Evolutionary conservation across 2,329 filamentous ascomycete genomes (phyloP), one percentile per base, ranked within the genome.

Genomic region (Arthroderma sp.): DNA sequence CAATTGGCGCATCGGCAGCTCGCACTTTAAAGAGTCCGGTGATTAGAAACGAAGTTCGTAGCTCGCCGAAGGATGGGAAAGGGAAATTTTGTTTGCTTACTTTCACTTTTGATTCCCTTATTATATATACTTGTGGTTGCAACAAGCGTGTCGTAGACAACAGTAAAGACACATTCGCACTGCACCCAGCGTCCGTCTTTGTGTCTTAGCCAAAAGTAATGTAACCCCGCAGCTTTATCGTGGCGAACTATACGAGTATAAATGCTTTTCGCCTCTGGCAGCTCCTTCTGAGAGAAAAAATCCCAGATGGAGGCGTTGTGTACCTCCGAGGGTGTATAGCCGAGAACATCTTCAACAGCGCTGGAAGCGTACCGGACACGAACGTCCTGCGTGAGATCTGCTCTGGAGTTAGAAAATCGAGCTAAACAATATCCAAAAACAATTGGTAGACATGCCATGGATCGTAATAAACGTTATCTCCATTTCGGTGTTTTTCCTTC

Each of bases 401-500:
- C 30, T 8, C 27, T 46, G 47, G 40, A 38, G 42, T 56, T 50
- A 54, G 48, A 39, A 46, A 40, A 40, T 32, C 6, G 36, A 32
- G 42, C 6, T 4, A 41, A 11, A 52, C 39, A 41, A 32, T 41
- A 45, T 27, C 43, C 37, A 44, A 42, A 36, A 38, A 38, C 38
- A 39, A 50, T 44, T 10, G 40, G 47, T 46, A 31, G 47, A 70
- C 79, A 68, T 67, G 84, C 86, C 86, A 61, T 91, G 86, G 59
- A 93, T 91, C 54, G 85, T 87, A 68, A 93, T 91, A 67, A 93
- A 93, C 30, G 86, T 91, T 54, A 83, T 83, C 65, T 88, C 83
- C 83, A 86, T 85, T 15, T 43, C 15, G 15, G 15, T 2, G 15
- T 22, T 22, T 22, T 22, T 22, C 15, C 15, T 22, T 22, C 15